Evolutionary conservation across 768 basidiomycete species (phyloP).

Genomic region (Gloeopeniophorella convolvens): DNA sequence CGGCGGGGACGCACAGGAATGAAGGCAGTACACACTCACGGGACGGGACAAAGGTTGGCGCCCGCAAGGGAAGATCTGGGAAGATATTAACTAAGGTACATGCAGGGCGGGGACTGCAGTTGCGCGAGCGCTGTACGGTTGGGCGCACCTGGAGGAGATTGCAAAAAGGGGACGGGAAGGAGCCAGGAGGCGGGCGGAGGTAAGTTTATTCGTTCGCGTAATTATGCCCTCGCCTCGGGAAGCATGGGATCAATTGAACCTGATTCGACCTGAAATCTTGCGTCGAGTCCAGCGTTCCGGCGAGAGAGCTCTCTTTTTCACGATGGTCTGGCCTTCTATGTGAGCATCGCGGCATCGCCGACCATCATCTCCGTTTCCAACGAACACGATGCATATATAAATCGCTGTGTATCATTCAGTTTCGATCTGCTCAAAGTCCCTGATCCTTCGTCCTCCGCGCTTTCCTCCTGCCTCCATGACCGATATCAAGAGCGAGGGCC

Average conservation of each 20-base stretch:
- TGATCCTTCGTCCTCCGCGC: constrained; percentile 20
- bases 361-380: constrained; percentile 20
- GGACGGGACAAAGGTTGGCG: constrained; percentile 10
- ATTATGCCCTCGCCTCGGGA: constrained; percentile 19
- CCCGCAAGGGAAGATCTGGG: constrained; percentile 7
- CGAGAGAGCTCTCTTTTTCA: constrained; percentile 10
- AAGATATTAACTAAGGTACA: neutral
- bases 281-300: constrained; percentile 13
- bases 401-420: constrained; percentile 12
- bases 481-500: constrained; percentile 15
- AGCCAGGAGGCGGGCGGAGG: constrained; percentile 12
- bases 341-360: constrained; percentile 20
- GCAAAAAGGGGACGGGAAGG: constrained; percentile 6
- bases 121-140: constrained; percentile 17
- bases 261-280: constrained; percentile 19
- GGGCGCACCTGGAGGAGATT: constrained; percentile 8
- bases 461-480: constrained; percentile 20
- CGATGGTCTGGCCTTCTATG: constrained; percentile 19
- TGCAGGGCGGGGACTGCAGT: constrained; percentile 11
- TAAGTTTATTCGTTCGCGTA: constrained; percentile 20
- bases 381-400: constrained; percentile 18
- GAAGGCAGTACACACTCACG: constrained; percentile 2
- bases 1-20: constrained; percentile 3
- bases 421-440: constrained; percentile 19
- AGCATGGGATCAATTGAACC: constrained; percentile 20